Evolutionary conservation across 1,139 yeast species (phyloP), one percentile per base, ranked within the genome.

Genomic region (Kluyveromyces sp.): DNA sequence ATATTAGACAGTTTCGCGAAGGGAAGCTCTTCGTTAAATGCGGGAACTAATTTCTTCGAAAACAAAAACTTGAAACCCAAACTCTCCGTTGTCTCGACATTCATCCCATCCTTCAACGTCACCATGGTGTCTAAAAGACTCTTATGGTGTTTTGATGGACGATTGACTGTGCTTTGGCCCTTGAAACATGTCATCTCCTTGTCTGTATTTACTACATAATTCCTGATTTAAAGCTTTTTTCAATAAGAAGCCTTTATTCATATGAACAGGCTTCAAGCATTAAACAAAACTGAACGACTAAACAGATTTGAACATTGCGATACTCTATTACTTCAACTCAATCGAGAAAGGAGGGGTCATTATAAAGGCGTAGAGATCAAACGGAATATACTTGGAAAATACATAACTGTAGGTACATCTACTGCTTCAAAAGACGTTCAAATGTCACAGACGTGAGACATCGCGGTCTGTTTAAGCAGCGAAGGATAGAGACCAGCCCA

Each of bases 401-500:
- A 22, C 26, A 22, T 22, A 22, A 22, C 26, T 22, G 6, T 22
- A 22, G 26, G 9, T 22, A 22, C 8, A 22, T 9, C 26, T 22
- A 22, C 26, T 22, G 26, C 26, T 22, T 22, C 26, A 9, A 22
- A 22, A 22, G 26, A 22, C 26, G 9, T 22, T 22, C 6, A 22
- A 22, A n/a, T n/a, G n/a, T n/a, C n/a, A n/a, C n/a, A n/a, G n/a
- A n/a, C n/a, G n/a, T n/a, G n/a, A n/a, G n/a, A n/a, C n/a, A n/a
- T n/a, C n/a, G n/a, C n/a, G n/a, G n/a, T n/a, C n/a, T 9, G 25
- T 38, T 68, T 81, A 87, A 67, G 95, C 94, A 61, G 92, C 74
- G 75, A 89, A 89, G 56, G 95, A 78, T 70, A 92, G 78, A 50
- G 95, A 86, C 75, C 86, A 77, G 71, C 98, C 98, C 64, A 92